A percentile compares a stretch with the other conserved stretches of the same genome.
Evolutionary conservation across 23 red algal species (phyloP).

Genomic region (Chondrus crispus): DNA sequence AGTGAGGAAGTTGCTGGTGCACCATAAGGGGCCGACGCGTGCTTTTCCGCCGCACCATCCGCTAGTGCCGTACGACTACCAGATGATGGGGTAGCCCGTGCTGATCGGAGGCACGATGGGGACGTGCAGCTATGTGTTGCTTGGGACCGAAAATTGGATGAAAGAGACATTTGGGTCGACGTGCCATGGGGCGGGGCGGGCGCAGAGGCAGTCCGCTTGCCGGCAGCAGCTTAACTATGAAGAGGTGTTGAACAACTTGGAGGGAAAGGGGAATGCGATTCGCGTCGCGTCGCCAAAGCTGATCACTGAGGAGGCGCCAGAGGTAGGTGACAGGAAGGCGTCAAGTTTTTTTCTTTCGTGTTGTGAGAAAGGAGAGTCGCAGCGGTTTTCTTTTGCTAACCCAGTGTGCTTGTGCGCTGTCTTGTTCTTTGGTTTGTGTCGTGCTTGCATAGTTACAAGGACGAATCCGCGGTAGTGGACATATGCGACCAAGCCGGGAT

Average conservation of each 20-base stretch:
- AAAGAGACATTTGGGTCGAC: constrained; percentile 89
- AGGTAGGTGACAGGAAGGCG: constrained; percentile 22
- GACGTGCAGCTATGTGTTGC: constrained; percentile 85
- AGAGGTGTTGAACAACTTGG: constrained; percentile 78
- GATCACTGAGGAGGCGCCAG: constrained; percentile 89
- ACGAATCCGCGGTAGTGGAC: constrained; percentile 85
- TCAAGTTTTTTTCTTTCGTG: background rate
- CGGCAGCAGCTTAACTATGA: constrained; percentile 75
- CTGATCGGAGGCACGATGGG: constrained; percentile 96
- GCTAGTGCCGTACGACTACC: constrained; percentile 84
- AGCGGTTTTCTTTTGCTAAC: no score
- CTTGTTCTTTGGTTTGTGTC: background rate
- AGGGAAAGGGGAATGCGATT: constrained; percentile 77
- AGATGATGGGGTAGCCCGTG: constrained; percentile 86
- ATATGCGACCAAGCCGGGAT: constrained; percentile 85
- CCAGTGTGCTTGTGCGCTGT: no score
- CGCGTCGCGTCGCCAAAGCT: constrained; percentile 90
- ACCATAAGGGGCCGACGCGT: constrained; percentile 89
- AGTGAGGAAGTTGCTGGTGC: constrained; percentile 69
- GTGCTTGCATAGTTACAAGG: constrained; percentile 85
- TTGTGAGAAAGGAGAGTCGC: background rate
- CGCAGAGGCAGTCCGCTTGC: constrained; percentile 62
- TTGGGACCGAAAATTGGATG: constrained; percentile 85
- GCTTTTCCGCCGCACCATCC: constrained; percentile 93
- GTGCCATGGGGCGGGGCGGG: constrained; percentile 91